Evolutionary conservation across 768 basidiomycete genomes (phyloP), one percentile per base, ranked within the genome.

Genomic region (Tricholoma furcatifolium): DNA sequence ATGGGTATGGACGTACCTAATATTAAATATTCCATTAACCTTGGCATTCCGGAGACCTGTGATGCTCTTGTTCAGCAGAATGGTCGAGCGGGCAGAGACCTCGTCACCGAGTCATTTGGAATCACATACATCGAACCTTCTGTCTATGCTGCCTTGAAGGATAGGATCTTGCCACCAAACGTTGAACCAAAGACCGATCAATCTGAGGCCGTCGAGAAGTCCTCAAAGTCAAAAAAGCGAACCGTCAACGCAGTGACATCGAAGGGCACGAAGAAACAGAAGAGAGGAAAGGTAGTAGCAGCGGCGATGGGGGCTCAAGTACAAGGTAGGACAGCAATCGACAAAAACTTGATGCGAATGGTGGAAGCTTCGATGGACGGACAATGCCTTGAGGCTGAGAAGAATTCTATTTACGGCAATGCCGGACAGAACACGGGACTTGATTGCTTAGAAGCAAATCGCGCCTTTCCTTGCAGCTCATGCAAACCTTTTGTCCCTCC

Each of bases 1-100:
- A 52, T 62, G 59, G 59, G 61, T 5, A 62, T 60, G 61, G 57
- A 61, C 23, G 17, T 61, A 31, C 47, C 41, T 5, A 61, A 59
- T 38, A 54, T 61, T 42, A 47, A 24, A 6, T 17, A 57, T 35
- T 56, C 53, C 15, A 56, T 59, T 27, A 61, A 61, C 34, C 52
- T 61, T 12, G 60, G 60, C 27, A 15, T 59, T 2, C 58, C 60
- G 1, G 47, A 44, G 2, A 53, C 55, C 2, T 23, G 50, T 14
- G 46, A 56, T 18, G 51, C 45, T 23, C 53, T 61, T 7, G 42
- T 61, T 6, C 60, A 61, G 35, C 60, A 58, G 40, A 58, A 58
- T 34, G 58, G 58, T 6, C 55, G 49, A 7, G 51, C 58, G 10
- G 60, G 58, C 9, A 46, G 60, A 31, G 51, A 58, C 35, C 34